These are phyloP conservation scores for Claviceps fusiformis DNA, from an alignment of 2,329 filamentous ascomycete species.

Conservation along the genomic window DNA sequence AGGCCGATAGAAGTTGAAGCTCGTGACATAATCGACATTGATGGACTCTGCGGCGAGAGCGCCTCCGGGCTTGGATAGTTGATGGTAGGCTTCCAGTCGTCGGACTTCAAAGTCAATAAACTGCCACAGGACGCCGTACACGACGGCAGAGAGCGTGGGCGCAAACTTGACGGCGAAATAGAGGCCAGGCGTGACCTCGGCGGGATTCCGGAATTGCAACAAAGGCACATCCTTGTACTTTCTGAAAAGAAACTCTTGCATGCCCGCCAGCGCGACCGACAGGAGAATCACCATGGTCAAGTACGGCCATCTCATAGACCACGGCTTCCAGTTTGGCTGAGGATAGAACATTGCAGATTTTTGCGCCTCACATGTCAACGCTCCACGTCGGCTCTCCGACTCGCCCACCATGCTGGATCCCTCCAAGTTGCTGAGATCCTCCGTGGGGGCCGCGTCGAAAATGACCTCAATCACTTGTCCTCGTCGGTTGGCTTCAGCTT, in stretches of 20 bases:
- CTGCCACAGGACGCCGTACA: conserved; percentile 53
- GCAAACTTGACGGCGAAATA: conserved; percentile 53
- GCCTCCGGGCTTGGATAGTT: conserved; percentile 46
- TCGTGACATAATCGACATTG: conserved; percentile 62
- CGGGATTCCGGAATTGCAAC: conserved; percentile 34
- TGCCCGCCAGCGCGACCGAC: conserved; percentile 36
- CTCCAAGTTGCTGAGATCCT: conserved; percentile 34
- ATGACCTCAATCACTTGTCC: conserved; percentile 48
- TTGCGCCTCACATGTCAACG: conserved; percentile 22
- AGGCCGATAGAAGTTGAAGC: conserved; percentile 51
- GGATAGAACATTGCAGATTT: conserved; percentile 42
- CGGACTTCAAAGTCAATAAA: conserved; percentile 52
- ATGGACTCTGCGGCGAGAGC: conserved; percentile 52
- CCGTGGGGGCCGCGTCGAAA: conserved; percentile 29
- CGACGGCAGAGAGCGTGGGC: conserved; percentile 46
- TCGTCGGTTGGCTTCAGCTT: conserved; percentile 45
- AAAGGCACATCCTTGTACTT: conserved; percentile 31
- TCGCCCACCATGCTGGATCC: conserved; percentile 23
- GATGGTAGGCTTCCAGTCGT: conserved; percentile 53
- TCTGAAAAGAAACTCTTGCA: conserved; percentile 42
- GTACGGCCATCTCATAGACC: conserved; percentile 51
- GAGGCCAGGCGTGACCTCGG: conserved; percentile 32
- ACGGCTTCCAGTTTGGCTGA: conserved; percentile 53
- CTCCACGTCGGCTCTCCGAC: conserved; percentile 22
- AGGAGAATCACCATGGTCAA: conserved; percentile 38